Conservation (phyloP, 2,329 filamentous ascomycete genomes). For the Trichoderma sp. region DNA sequence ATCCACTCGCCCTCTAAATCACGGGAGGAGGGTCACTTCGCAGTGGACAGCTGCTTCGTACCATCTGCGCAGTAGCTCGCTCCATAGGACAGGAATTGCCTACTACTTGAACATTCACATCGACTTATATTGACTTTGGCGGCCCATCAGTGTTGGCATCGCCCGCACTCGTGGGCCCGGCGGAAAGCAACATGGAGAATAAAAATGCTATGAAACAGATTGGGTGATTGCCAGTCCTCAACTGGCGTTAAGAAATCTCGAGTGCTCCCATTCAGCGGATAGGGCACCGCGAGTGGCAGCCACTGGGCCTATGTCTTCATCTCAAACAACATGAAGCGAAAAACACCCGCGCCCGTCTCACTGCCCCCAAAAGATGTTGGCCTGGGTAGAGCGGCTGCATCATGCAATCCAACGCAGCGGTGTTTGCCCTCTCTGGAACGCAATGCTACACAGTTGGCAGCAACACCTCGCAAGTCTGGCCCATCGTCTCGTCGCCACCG, state of each 20-base stretch:
- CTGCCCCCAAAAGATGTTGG: slow-evolving; percentile 7
- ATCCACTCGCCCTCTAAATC: neutral
- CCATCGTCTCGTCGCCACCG: slow-evolving; percentile 12
- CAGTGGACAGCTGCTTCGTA: neutral
- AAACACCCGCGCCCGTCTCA: slow-evolving; percentile 12
- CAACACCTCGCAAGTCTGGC: neutral
- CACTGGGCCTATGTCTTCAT: neutral
- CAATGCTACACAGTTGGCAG: slow-evolving; percentile 13
- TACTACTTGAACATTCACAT: neutral
- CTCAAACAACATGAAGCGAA: slow-evolving; percentile 1
- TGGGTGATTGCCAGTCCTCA: neutral
- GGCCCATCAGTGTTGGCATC: neutral
- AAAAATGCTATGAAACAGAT: neutral
- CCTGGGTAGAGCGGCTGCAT: slow-evolving; percentile 11
- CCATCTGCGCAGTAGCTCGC: neutral
- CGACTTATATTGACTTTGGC: neutral
- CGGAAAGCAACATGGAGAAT: neutral
- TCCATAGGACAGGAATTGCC: neutral
- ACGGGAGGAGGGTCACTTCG: neutral
- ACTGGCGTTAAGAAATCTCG: neutral
- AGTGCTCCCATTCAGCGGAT: neutral
- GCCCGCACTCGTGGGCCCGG: neutral
- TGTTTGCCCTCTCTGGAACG: slow-evolving; percentile 18
- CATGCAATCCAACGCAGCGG: slow-evolving; percentile 10
- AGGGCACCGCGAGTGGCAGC: neutral